These are phyloP conservation scores for Candida broadrunensis DNA, from an alignment of 805 yeast genomes.

Conservation along the genomic window DNA sequence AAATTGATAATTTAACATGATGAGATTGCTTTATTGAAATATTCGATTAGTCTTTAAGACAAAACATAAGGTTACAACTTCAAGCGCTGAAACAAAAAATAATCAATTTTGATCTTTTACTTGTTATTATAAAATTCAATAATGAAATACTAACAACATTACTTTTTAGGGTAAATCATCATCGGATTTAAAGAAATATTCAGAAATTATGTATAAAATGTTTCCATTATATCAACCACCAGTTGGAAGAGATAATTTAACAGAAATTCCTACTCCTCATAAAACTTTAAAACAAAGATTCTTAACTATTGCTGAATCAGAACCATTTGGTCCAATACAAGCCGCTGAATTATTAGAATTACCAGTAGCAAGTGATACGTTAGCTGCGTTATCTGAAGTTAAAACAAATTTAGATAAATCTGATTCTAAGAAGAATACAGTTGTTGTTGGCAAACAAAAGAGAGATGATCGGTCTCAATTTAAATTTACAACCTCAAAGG, in stretches of 20 bases:
- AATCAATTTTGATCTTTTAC: neutral
- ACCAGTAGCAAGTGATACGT: slow-evolving; percentile 82
- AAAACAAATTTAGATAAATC: slow-evolving; percentile 15
- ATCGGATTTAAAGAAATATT: slow-evolving; percentile 57
- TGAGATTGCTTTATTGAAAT: slow-evolving; percentile 37
- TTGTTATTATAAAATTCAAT: slow-evolving; percentile 2
- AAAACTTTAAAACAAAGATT: slow-evolving; percentile 80
- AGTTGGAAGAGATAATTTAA: slow-evolving; percentile 62
- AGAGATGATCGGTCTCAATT: slow-evolving; percentile 71
- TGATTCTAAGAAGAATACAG: slow-evolving; percentile 19
- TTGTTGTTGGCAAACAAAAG: slow-evolving; percentile 51
- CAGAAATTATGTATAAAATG: slow-evolving; percentile 67
- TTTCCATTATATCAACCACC: slow-evolving; percentile 64
- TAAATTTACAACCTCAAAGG: slow-evolving; percentile 73
- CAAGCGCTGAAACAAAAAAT: slow-evolving; percentile 7
- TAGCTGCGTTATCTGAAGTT: slow-evolving; percentile 60
- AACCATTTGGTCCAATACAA: slow-evolving; percentile 93
- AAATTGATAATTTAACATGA: no score
- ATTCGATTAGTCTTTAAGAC: slow-evolving; percentile 85
- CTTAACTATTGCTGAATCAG: slow-evolving; percentile 87
- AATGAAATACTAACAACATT: slow-evolving; percentile 30
- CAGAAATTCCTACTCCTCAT: slow-evolving; percentile 91
- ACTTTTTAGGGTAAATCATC: slow-evolving; percentile 43
- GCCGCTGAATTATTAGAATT: slow-evolving; percentile 82
- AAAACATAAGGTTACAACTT: slow-evolving; percentile 48